Percentiles rank a stretch among this genome's conserved stretches.
Evolutionary conservation across 306 rosid species (phyloP).

Genomic region (Prunus davidiana): DNA sequence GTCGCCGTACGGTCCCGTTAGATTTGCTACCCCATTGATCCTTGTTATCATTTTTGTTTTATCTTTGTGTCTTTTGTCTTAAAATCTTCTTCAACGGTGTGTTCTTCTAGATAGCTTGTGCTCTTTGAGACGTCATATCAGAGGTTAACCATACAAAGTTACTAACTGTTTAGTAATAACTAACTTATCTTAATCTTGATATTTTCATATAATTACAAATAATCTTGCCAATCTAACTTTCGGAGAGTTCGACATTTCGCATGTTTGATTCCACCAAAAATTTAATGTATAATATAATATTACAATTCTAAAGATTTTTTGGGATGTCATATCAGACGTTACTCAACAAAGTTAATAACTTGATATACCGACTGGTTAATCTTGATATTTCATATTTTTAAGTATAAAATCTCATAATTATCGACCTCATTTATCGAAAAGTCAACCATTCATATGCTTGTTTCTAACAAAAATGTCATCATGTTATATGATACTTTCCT

Average conservation of each 20-base stretch:
- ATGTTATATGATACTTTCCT: too few relatives aligned
- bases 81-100: neutral
- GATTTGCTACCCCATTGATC: neutral
- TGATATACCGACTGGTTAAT: too few relatives aligned
- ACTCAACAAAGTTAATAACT: too few relatives aligned
- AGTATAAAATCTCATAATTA: too few relatives aligned
- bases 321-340: too few relatives aligned
- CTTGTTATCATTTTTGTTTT: neutral
- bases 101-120: neutral
- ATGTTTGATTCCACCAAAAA: too few relatives aligned
- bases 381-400: too few relatives aligned
- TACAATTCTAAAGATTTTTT: too few relatives aligned
- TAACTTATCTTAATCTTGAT: neutral
- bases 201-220: neutral
- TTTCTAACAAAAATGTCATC: too few relatives aligned
- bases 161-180: neutral
- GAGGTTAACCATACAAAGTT: neutral
- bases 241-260: neutral
- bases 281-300: too few relatives aligned
- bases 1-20: neutral
- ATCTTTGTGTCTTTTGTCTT: neutral
- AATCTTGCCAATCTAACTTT: neutral
- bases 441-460: too few relatives aligned
- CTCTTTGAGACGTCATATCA: neutral
- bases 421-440: too few relatives aligned